Evolutionary conservation across 768 basidiomycete species (phyloP).

Genomic region (Tremella mesenterica): DNA sequence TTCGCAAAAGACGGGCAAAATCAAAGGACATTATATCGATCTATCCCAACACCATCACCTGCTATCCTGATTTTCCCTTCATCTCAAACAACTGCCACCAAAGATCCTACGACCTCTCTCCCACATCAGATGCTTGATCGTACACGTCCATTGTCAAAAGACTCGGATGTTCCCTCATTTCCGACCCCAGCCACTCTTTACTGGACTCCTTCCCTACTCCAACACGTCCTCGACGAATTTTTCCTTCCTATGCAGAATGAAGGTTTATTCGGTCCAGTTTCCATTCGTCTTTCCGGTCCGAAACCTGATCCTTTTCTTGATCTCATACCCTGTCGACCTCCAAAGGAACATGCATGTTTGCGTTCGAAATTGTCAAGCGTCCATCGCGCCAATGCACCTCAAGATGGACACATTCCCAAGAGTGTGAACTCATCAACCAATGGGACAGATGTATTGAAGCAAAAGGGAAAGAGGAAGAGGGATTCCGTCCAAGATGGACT

Average conservation of each 20-base stretch:
- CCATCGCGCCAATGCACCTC: too few relatives aligned
- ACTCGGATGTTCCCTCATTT: too few relatives aligned
- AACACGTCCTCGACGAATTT: constrained; percentile 13
- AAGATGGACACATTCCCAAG: too few relatives aligned
- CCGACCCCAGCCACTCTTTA: constrained; percentile 12
- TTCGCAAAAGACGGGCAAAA: too few relatives aligned
- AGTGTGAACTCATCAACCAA: too few relatives aligned
- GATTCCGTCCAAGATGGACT: too few relatives aligned
- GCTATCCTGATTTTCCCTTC: not conserved
- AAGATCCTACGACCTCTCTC: not conserved
- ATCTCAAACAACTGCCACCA: too few relatives aligned
- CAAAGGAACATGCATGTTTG: constrained; percentile 3
- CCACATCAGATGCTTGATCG: not conserved
- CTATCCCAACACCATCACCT: not conserved
- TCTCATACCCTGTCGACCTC: constrained; percentile 6
- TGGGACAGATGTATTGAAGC: too few relatives aligned
- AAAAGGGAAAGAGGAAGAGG: too few relatives aligned
- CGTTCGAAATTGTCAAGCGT: too few relatives aligned
- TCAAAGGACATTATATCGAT: too few relatives aligned
- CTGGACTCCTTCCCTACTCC: constrained; percentile 18
- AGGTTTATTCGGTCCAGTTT: constrained; percentile 12
- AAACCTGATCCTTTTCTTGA: constrained; percentile 38
- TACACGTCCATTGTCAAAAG: too few relatives aligned
- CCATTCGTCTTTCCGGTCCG: constrained; percentile 21
- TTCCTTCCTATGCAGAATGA: constrained; percentile 13